phyloP scores from a whole-genome alignment of 352 stramenopile genomes.

The Saprolegnia diclina region DNA sequence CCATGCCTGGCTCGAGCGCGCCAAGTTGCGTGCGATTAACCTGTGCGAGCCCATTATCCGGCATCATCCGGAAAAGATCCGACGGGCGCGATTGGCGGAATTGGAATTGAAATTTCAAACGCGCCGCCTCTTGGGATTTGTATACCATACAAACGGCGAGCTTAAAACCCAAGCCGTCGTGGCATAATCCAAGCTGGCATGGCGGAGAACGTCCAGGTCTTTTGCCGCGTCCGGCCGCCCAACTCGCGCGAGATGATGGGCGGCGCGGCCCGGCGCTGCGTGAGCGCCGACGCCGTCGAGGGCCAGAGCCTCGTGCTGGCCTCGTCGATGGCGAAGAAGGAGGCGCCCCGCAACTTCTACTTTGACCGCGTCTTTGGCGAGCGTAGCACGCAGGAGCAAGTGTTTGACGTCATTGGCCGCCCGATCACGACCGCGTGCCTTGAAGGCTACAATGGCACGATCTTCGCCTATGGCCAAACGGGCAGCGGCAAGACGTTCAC shows the following conservation, averaged over 20 bases:
- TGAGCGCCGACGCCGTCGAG: constrained; percentile 2
- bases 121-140: background rate
- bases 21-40: background rate
- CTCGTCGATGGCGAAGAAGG: constrained; percentile 45
- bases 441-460: constrained; percentile 81
- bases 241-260: constrained; percentile 55
- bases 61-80: background rate
- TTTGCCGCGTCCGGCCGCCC: constrained; percentile 78
- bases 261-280: constrained; percentile 29
- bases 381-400: constrained; percentile 82
- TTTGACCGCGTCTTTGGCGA: constrained; percentile 90
- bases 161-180: background rate
- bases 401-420: constrained; percentile 84
- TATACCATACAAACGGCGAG: background rate
- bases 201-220: constrained; percentile 77
- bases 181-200: constrained; percentile 22
- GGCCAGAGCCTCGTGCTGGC: constrained; percentile 31
- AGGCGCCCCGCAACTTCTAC: constrained; percentile 74
- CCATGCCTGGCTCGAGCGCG: too few relatives aligned
- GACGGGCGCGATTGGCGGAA: background rate
- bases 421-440: constrained; percentile 75
- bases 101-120: background rate
- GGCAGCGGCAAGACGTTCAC: constrained; percentile 83
- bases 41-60: background rate
- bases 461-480: constrained; percentile 83